A percentile compares a stretch with the other conserved stretches of the same genome.
Conservation (phyloP, 768 basidiomycete genomes). For the Amanita rubescens region DNA sequence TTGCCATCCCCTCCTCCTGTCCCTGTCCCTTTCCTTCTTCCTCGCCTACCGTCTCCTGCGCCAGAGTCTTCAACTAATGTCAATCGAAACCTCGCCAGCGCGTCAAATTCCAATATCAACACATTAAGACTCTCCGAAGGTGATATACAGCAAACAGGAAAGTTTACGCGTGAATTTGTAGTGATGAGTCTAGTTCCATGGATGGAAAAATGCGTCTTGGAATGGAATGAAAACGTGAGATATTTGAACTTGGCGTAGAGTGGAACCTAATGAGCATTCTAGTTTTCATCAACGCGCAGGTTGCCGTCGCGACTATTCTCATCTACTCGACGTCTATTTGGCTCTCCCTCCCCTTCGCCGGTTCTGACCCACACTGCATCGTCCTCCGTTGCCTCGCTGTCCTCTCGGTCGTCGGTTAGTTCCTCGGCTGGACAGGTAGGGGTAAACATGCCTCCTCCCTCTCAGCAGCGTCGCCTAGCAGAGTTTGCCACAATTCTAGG, state of each 20-base stretch:
- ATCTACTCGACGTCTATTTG: conserved; percentile 79
- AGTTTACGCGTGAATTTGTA: conserved; percentile 82
- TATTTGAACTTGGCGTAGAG: conserved; percentile 1
- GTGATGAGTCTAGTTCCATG: conserved; percentile 88
- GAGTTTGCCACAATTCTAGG: conserved; percentile 93
- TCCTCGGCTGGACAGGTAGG: conserved; percentile 18
- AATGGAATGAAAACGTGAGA: conserved; percentile 85
- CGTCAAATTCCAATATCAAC: conserved; percentile 22
- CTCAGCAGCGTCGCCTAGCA: conserved; percentile 81
- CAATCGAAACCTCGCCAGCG: conserved; percentile 14
- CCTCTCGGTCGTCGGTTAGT: conserved; percentile 30
- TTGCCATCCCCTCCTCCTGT: conserved; percentile 59
- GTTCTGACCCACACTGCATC: conserved; percentile 29
- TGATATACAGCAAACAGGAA: conserved; percentile 69
- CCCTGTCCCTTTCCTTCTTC: conserved; percentile 56
- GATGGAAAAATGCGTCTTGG: conserved; percentile 92
- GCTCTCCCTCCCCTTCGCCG: conserved; percentile 48
- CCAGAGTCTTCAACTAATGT: conserved; percentile 13
- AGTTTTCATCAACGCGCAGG: conserved; percentile 70
- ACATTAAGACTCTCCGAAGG: conserved; percentile 52
- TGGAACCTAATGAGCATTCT: not conserved
- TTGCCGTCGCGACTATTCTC: conserved; percentile 83
- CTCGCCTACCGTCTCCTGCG: conserved; percentile 48
- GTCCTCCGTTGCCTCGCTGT: conserved; percentile 36
- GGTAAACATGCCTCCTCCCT: conserved; percentile 32